Base-by-base conservation (phyloP, 177 flowering plant species). In the Telopea speciosissima region DNA sequence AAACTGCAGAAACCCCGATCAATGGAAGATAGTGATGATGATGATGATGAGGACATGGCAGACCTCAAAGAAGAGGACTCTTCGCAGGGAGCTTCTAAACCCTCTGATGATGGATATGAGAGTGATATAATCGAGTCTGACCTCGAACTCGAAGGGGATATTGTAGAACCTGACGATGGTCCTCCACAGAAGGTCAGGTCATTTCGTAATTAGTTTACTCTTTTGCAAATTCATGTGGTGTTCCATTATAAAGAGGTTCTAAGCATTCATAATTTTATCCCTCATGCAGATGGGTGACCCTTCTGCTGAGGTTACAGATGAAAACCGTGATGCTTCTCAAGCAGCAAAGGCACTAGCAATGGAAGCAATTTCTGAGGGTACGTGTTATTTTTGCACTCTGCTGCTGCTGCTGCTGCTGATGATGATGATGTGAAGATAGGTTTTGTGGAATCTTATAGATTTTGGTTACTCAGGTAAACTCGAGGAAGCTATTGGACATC, bases 171-270 rank as follows among this genome's bases (percentile, higher is more conserved):
- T 74, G 97, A 95, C 70, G 74, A 90, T 79, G 97, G 91, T 62
- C 89, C 94, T 77, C 93, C 93, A 1, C 97, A 95, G 70, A 87
- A 90, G 90, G 99, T 92, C 31, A 90, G 90, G 97, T 92, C 40
- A 12, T 2, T 19, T 40, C 69, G 33, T n/a, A 1, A 62, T 56
- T 3, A 45, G 10, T 52, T 45, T 33, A 28, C 42, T 42, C 5
- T 28, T 69, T 16, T 44, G 24, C 12, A 49, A 49, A 49, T 36
- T 3, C 40, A 11, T 23, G 7, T 26, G 17, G 21, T 67, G 16
- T 16, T 49, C 13, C 19, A 49, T 49, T 49, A 16, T 12, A 49
- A 19, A 3, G 22, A 21, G 23, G 19, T 13, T 28, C 65, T 59
- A 11, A 12, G 44, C 9, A 44, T 19, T 23, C 19, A 6, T 24